Evolutionary conservation across 768 basidiomycete species (phyloP).

Genomic region (Lepiota brunneoincarnata): DNA sequence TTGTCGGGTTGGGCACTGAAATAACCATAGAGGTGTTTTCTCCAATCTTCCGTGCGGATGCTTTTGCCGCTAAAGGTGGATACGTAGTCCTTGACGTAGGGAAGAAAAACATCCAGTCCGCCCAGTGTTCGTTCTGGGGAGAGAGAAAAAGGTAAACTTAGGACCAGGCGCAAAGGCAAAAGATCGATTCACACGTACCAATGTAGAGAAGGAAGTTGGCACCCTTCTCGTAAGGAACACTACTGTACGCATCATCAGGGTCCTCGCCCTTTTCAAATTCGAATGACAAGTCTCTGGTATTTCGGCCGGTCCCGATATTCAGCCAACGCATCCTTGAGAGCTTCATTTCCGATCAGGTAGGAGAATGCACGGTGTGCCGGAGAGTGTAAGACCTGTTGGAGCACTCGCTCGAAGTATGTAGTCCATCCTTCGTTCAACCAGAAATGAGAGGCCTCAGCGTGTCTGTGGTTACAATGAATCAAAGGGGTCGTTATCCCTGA

Average conservation of each 20-base stretch:
- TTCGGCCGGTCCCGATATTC: constrained; percentile 57
- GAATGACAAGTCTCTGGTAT: constrained; percentile 80
- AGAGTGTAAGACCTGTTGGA: constrained; percentile 67
- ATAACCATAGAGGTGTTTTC: constrained; percentile 71
- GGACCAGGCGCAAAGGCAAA: not conserved
- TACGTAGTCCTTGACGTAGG: constrained; percentile 83
- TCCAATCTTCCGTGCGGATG: constrained; percentile 85
- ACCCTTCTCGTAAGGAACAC: constrained; percentile 87
- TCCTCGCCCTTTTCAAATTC: constrained; percentile 72
- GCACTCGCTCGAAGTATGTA: constrained; percentile 84
- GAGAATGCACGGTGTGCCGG: constrained; percentile 78
- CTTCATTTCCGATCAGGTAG: constrained; percentile 73
- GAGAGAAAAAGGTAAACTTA: not conserved
- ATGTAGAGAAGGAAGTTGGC: constrained; percentile 84
- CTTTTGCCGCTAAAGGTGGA: constrained; percentile 78
- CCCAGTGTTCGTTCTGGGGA: constrained; percentile 64
- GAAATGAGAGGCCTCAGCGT: constrained; percentile 75
- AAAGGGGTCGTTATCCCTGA: too few species aligned
- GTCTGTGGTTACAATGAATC: too few species aligned
- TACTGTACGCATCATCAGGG: constrained; percentile 73
- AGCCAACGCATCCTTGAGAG: constrained; percentile 67
- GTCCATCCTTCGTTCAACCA: constrained; percentile 96
- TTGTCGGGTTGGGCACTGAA: constrained; percentile 60
- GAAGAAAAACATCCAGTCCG: constrained; percentile 81
- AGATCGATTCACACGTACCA: constrained; percentile 43